These are phyloP conservation scores for Thelonectria blattea DNA, from an alignment of 2,329 filamentous ascomycete genomes.

Conservation along the genomic window DNA sequence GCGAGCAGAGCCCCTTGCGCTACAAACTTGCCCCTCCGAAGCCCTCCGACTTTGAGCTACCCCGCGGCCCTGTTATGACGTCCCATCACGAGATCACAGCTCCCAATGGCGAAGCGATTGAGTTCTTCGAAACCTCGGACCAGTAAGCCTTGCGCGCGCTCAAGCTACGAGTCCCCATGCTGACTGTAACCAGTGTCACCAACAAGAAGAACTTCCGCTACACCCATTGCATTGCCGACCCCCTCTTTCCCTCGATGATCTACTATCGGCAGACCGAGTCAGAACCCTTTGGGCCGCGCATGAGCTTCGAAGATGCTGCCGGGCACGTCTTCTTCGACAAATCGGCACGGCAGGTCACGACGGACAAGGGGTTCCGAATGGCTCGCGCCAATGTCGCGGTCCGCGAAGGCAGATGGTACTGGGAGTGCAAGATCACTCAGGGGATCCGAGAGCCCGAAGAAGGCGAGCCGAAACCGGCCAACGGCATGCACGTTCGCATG, in stretches of 20 bases:
- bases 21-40: slow-evolving; percentile 71
- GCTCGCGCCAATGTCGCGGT: slow-evolving; percentile 89
- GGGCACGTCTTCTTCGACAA: slow-evolving; percentile 83
- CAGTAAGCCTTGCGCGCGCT: slow-evolving; percentile 55
- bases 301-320: slow-evolving; percentile 93
- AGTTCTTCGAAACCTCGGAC: slow-evolving; percentile 69
- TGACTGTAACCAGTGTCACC: slow-evolving; percentile 52
- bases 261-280: slow-evolving; percentile 91
- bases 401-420: slow-evolving; percentile 89
- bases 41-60: slow-evolving; percentile 64
- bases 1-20: slow-evolving; percentile 59
- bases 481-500: slow-evolving; percentile 74
- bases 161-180: not conserved
- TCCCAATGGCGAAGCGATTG: slow-evolving; percentile 56
- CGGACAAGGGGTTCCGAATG: slow-evolving; percentile 92
- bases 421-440: slow-evolving; percentile 87
- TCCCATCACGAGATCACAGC: slow-evolving; percentile 59
- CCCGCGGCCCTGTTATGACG: slow-evolving; percentile 63
- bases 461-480: slow-evolving; percentile 51
- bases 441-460: slow-evolving; percentile 62
- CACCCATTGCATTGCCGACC: slow-evolving; percentile 88
- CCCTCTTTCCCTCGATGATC: slow-evolving; percentile 81
- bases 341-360: slow-evolving; percentile 78
- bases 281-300: slow-evolving; percentile 79
- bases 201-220: slow-evolving; percentile 84